A percentile compares a stretch with the other conserved stretches of the same genome.
These are phyloP conservation scores for Saraca asoca DNA, from an alignment of 331 rosid genomes.

Conservation along the genomic window DNA sequence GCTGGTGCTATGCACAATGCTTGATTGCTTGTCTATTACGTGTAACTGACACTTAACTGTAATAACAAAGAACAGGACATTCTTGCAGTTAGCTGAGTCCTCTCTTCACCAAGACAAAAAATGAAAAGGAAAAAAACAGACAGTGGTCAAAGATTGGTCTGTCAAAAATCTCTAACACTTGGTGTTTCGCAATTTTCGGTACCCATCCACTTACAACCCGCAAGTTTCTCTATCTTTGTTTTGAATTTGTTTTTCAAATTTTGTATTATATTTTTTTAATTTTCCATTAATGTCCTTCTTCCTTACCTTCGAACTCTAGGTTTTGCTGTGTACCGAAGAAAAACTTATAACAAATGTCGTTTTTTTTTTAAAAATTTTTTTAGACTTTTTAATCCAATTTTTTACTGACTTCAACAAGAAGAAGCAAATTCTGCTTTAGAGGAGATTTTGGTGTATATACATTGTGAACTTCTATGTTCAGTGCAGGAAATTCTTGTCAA, in stretches of 20 bases:
- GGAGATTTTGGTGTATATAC: constrained; percentile 22
- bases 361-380: not conserved
- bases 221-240: constrained; percentile 37
- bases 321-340: constrained; percentile 22
- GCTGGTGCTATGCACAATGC: too few relatives aligned
- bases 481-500: constrained; percentile 46
- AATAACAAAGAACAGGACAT: too few relatives aligned
- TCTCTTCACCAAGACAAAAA: not conserved
- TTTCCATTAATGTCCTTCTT: constrained; percentile 56
- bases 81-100: too few relatives aligned
- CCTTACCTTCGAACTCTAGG: constrained; percentile 25
- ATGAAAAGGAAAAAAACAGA: not conserved
- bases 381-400: constrained; percentile 20
- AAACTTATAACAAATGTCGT: not conserved
- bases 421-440: constrained; percentile 30
- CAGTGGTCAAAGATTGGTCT: constrained; percentile 15
- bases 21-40: too few relatives aligned
- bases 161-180: constrained; percentile 34
- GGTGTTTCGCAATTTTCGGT: constrained; percentile 53
- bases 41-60: too few relatives aligned
- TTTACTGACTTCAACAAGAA: constrained; percentile 16
- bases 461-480: constrained; percentile 26
- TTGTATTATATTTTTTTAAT: not conserved
- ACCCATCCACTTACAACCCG: constrained; percentile 24
- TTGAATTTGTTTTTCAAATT: constrained; percentile 11